Conservation (phyloP, 2,329 filamentous ascomycete genomes). For the Arthrinium puccinioides region DNA sequence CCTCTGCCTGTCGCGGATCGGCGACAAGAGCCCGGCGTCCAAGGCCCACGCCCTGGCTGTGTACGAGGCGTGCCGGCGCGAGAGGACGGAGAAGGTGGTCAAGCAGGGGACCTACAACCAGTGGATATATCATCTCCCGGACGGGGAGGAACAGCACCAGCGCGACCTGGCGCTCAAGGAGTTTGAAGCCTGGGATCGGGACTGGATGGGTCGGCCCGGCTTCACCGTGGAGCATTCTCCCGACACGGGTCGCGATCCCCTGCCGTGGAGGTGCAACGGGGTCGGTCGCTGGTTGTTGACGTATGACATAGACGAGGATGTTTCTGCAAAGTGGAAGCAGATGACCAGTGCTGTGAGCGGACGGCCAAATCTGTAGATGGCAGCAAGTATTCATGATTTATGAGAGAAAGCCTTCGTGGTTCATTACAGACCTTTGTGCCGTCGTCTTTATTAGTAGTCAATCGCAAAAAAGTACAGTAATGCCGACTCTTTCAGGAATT, state of each 20-base stretch:
- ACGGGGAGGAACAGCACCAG: constrained; percentile 48
- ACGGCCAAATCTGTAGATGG: too few relatives aligned
- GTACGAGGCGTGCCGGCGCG: constrained; percentile 51
- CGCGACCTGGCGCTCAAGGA: constrained; percentile 33
- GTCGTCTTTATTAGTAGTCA: too few relatives aligned
- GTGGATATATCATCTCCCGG: constrained; percentile 53
- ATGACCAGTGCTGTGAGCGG: too few relatives aligned
- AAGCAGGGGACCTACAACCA: constrained; percentile 54
- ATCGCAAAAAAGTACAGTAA: too few relatives aligned
- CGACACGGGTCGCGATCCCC: constrained; percentile 31
- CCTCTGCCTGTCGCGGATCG: constrained; percentile 41
- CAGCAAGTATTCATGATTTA: too few relatives aligned
- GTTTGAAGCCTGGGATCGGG: constrained; percentile 22
- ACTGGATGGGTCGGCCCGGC: constrained; percentile 18
- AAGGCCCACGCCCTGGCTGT: constrained; percentile 29
- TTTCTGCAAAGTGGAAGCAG: constrained; percentile 25
- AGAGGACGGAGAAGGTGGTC: constrained; percentile 53
- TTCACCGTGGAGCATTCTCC: constrained; percentile 12
- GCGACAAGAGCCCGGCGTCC: constrained; percentile 26
- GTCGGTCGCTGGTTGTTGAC: constrained; percentile 32
- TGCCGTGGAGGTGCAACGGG: constrained; percentile 32
- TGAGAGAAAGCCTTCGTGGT: too few relatives aligned
- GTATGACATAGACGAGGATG: constrained; percentile 30
- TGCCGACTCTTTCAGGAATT: too few relatives aligned
- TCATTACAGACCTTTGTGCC: too few relatives aligned